Conservation (phyloP, 176 grass and related monocot species). For the Aegilops tauschii region DNA sequence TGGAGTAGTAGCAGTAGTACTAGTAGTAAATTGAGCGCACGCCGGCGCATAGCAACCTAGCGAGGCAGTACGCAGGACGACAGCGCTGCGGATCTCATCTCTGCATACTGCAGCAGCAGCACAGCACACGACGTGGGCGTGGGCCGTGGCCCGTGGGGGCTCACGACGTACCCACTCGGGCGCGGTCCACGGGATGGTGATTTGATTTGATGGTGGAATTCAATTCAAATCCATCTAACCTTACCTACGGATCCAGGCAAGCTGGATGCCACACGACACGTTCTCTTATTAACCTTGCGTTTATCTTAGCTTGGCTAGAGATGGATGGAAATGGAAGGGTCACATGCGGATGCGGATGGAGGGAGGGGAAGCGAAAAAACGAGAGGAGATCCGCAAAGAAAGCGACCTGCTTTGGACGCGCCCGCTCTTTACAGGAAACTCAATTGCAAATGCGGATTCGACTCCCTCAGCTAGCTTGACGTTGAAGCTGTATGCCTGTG, state of each 20-base stretch:
- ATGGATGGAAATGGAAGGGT: neutral
- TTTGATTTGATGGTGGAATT: conserved; percentile 7
- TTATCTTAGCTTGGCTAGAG: no score
- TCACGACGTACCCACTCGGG: neutral
- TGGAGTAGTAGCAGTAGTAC: no score
- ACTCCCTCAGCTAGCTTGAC: neutral
- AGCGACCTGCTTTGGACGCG: neutral
- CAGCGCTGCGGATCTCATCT: neutral
- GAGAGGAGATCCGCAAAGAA: neutral
- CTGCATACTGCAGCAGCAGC: neutral
- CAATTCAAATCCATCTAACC: conserved; percentile 5
- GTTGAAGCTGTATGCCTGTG: neutral
- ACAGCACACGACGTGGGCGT: neutral
- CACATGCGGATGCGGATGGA: neutral
- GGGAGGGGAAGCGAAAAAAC: neutral
- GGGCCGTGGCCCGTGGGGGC: neutral
- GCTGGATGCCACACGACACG: neutral
- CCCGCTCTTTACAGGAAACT: neutral
- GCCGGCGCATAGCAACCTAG: no score
- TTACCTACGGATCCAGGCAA: neutral
- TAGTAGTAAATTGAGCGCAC: no score
- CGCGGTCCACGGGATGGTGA: neutral
- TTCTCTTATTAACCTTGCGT: neutral
- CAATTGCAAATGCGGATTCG: neutral
- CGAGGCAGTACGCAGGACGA: neutral